Percentiles rank a stretch among this genome's conserved stretches.
Conservation (phyloP, 139 green algal species). For the Chlorella sp. region DNA sequence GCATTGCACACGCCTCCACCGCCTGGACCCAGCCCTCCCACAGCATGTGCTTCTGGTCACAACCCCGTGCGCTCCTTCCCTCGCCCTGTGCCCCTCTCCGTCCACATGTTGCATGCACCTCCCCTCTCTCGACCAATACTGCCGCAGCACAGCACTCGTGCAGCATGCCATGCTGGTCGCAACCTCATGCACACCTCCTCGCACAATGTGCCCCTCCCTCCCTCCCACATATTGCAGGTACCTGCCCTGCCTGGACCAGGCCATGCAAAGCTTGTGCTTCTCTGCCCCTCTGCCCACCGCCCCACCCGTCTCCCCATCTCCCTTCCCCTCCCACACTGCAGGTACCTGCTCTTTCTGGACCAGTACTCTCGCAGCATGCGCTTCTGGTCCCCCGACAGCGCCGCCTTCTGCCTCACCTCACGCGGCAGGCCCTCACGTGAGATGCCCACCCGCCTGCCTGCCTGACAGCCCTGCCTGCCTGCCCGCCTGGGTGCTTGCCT, state of each 20-base stretch:
- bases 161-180: too few relatives aligned
- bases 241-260: constrained; percentile 31
- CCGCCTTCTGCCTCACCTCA: constrained; percentile 16
- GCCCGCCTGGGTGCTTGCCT: too few relatives aligned
- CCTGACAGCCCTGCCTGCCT: too few relatives aligned
- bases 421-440: constrained; percentile 7
- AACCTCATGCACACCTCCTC: too few relatives aligned
- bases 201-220: neutral
- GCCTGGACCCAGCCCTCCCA: too few relatives aligned
- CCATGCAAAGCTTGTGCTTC: neutral
- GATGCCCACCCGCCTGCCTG: neutral
- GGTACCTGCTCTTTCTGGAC: constrained; percentile 32
- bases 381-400: constrained; percentile 13
- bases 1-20: neutral
- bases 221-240: neutral
- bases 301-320: neutral
- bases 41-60: too few relatives aligned
- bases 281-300: neutral
- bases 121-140: too few relatives aligned
- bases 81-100: too few relatives aligned
- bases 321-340: neutral
- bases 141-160: too few relatives aligned
- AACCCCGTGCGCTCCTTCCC: too few relatives aligned
- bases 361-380: constrained; percentile 24
- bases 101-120: too few relatives aligned